Conservation (phyloP, 495 filamentous ascomycete species). For the Aspergillus leporis region DNA sequence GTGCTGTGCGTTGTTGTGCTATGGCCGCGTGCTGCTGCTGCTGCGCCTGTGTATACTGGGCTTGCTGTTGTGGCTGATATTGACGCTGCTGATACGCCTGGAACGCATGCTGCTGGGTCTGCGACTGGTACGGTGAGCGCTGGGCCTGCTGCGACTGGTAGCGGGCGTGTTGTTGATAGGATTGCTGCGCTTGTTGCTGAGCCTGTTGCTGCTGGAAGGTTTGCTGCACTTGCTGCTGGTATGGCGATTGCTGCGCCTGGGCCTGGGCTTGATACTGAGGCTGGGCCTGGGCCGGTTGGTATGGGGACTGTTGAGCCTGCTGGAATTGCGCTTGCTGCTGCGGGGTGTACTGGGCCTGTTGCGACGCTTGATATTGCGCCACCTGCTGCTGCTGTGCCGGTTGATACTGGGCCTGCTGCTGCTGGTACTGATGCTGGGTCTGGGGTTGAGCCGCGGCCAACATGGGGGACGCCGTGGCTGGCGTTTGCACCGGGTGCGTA, state of each 20-base stretch:
- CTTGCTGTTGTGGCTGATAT: slow-evolving; percentile 10
- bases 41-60: slow-evolving; percentile 14
- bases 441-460: slow-evolving; percentile 16
- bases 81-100: background rate
- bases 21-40: slow-evolving; percentile 6
- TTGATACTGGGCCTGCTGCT: slow-evolving; percentile 15
- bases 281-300: slow-evolving; percentile 13
- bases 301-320: slow-evolving; percentile 18
- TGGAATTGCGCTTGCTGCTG: slow-evolving; percentile 17
- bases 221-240: slow-evolving; percentile 24
- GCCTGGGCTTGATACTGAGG: slow-evolving; percentile 7
- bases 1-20: slow-evolving; percentile 22
- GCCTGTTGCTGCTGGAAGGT: slow-evolving; percentile 23
- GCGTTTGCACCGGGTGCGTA: slow-evolving; percentile 19
- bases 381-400: slow-evolving; percentile 1
- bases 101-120: slow-evolving; percentile 16
- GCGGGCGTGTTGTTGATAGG: slow-evolving; percentile 8
- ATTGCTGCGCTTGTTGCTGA: slow-evolving; percentile 6
- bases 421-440: slow-evolving; percentile 14
- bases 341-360: slow-evolving; percentile 11
- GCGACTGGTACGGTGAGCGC: slow-evolving; percentile 11
- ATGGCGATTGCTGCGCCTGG: slow-evolving; percentile 17
- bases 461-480: slow-evolving; percentile 29
- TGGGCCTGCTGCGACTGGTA: slow-evolving; percentile 22
- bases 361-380: slow-evolving; percentile 1